These are phyloP conservation scores for Luffa aegyptiaca DNA, from an alignment of 306 rosid genomes.

Conservation along the genomic window DNA sequence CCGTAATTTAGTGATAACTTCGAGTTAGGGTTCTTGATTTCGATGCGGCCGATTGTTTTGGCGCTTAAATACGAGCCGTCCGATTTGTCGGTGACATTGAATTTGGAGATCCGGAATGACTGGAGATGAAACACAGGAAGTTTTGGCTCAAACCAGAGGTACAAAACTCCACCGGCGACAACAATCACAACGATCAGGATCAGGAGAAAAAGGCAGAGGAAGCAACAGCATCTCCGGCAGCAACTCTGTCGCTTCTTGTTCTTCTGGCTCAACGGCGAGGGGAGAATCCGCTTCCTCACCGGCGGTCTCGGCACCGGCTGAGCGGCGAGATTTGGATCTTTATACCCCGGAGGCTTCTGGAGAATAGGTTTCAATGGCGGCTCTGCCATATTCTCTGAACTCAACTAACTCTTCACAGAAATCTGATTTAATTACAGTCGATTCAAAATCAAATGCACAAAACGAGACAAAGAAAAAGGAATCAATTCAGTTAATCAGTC, in stretches of 20 bases:
- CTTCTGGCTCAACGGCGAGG: constrained; percentile 29
- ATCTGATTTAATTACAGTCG: not conserved
- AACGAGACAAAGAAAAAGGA: not conserved
- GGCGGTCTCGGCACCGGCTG: constrained; percentile 13
- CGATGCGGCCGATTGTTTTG: constrained; percentile 26
- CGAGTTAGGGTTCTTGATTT: constrained; percentile 39
- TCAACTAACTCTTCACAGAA: not conserved
- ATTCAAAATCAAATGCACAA: not conserved
- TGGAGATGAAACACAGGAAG: constrained; percentile 45
- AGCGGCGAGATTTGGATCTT: constrained; percentile 15
- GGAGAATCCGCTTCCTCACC: constrained; percentile 24
- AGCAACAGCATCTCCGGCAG: constrained; percentile 44
- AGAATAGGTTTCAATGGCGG: constrained; percentile 29
- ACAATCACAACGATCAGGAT: constrained; percentile 19
- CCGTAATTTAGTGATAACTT: constrained; percentile 33
- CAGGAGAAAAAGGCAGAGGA: constrained; percentile 27
- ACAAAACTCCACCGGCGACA: constrained; percentile 35
- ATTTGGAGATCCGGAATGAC: constrained; percentile 34
- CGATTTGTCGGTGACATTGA: constrained; percentile 27
- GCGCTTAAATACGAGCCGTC: constrained; percentile 45
- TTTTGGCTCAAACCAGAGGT: constrained; percentile 42
- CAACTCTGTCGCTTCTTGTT: constrained; percentile 14
- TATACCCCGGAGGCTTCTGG: constrained; percentile 70
- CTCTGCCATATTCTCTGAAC: constrained; percentile 24
- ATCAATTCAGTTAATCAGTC: not conserved